Conservation (phyloP, 1,139 yeast genomes). For the Saccharomyces hybrid region DNA sequence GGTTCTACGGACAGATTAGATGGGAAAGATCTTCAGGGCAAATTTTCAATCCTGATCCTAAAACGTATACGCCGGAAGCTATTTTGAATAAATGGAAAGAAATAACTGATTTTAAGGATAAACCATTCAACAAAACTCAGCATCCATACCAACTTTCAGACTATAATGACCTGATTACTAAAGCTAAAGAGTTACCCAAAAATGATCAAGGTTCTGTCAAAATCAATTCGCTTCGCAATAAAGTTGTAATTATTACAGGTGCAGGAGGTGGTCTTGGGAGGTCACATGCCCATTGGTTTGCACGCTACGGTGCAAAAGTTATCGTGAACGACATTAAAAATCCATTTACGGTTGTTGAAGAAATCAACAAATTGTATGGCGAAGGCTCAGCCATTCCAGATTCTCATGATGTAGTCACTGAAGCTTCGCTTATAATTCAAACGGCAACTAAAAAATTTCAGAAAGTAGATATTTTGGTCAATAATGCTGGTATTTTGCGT, state of each 20-base stretch:
- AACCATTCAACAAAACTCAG: constrained; percentile 49
- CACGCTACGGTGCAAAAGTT: constrained; percentile 89
- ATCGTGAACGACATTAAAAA: constrained; percentile 86
- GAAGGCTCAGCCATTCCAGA: constrained; percentile 84
- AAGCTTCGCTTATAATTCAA: constrained; percentile 69
- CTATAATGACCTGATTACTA: constrained; percentile 47
- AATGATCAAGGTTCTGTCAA: constrained; percentile 46
- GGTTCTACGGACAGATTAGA: constrained; percentile 82
- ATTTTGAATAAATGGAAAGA: constrained; percentile 63
- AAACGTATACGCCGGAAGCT: constrained; percentile 74
- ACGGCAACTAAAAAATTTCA: constrained; percentile 76
- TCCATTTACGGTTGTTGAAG: constrained; percentile 67
- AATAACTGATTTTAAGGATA: constrained; percentile 53
- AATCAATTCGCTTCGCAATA: constrained; percentile 58
- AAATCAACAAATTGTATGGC: constrained; percentile 50
- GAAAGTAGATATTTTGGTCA: constrained; percentile 73
- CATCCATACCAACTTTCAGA: constrained; percentile 62
- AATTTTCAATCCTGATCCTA: constrained; percentile 64
- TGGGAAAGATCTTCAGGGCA: constrained; percentile 94
- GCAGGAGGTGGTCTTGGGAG: constrained; percentile 94
- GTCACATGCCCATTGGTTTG: constrained; percentile 79
- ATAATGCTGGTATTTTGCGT: constrained; percentile 91
- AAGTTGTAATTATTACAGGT: constrained; percentile 89
- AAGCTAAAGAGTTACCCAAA: constrained; percentile 45
- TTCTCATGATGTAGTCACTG: constrained; percentile 69